Conservation (phyloP, 345 rosid species). For the Pugionium cornutum region DNA sequence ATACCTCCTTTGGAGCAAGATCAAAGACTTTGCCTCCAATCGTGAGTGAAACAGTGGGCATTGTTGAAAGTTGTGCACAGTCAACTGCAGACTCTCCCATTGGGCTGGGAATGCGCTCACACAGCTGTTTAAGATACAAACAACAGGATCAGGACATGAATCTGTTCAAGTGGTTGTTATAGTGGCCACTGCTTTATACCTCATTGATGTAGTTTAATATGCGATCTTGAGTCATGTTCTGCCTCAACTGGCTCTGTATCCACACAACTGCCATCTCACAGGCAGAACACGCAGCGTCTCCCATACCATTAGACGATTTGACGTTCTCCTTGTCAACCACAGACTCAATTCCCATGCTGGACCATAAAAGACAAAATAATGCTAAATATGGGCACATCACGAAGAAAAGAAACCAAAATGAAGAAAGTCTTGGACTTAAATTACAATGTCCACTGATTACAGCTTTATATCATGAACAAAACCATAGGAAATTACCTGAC, state of each 20-base stretch:
- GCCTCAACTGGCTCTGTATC: constrained; percentile 79
- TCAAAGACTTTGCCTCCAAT: constrained; percentile 69
- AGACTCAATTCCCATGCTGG: constrained; percentile 73
- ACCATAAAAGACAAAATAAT: background rate
- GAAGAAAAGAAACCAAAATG: constrained; percentile 12
- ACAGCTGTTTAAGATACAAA: constrained; percentile 52
- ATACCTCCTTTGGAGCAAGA: constrained; percentile 73
- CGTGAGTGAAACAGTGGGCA: constrained; percentile 85
- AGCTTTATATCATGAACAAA: background rate
- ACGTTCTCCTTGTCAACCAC: constrained; percentile 57
- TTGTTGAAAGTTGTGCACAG: constrained; percentile 62
- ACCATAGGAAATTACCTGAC: constrained; percentile 58
- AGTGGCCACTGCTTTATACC: constrained; percentile 40
- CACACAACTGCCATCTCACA: constrained; percentile 95
- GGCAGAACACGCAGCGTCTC: constrained; percentile 67
- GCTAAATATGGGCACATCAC: background rate
- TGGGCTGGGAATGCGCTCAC: constrained; percentile 81
- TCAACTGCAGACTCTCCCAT: constrained; percentile 86
- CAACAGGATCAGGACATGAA: constrained; percentile 21
- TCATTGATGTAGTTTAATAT: constrained; percentile 62
- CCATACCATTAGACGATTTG: constrained; percentile 43
- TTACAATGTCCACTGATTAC: background rate
- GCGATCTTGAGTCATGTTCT: constrained; percentile 67
- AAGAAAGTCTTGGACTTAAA: constrained; percentile 12
- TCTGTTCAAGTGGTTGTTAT: background rate